A percentile compares a stretch with the other conserved stretches of the same genome.
These are phyloP conservation scores for Linaria vulgaris DNA, from an alignment of 257 asterid genomes.

Conservation along the genomic window DNA sequence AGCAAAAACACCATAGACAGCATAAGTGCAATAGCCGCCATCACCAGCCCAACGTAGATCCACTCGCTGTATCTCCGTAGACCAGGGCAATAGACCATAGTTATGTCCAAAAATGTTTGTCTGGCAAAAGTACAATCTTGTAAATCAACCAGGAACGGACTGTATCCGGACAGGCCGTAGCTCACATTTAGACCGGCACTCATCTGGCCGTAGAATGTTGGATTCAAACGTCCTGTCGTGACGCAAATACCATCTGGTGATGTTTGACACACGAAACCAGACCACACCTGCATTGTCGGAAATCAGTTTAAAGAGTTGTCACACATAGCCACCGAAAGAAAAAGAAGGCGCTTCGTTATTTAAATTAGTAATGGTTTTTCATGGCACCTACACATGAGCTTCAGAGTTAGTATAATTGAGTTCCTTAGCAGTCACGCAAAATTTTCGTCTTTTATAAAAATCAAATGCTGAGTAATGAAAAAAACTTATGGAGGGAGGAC, in stretches of 20 bases:
- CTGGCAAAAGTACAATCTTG: constrained; percentile 76
- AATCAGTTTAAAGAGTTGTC: background rate
- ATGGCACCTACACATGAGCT: too few relatives aligned
- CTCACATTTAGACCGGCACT: constrained; percentile 64
- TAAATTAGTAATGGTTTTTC: too few relatives aligned
- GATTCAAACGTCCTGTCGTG: constrained; percentile 79
- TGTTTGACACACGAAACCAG: constrained; percentile 58
- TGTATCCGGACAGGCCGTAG: constrained; percentile 56
- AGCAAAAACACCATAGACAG: constrained; percentile 78
- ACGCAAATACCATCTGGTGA: constrained; percentile 55
- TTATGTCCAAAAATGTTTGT: constrained; percentile 57
- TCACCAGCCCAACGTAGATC: constrained; percentile 64
- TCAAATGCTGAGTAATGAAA: too few relatives aligned
- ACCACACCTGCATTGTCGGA: constrained; percentile 60
- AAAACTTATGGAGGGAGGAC: constrained; percentile 28
- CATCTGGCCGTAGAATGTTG: constrained; percentile 59
- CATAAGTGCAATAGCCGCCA: constrained; percentile 73
- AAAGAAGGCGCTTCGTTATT: too few relatives aligned
- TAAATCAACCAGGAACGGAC: constrained; percentile 67
- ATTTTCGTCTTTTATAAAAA: too few relatives aligned
- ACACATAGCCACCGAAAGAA: too few relatives aligned
- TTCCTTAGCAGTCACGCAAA: too few relatives aligned
- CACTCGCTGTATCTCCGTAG: constrained; percentile 49
- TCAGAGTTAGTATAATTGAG: too few relatives aligned
- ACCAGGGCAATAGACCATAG: constrained; percentile 53